phyloP scores from a whole-genome alignment of 352 stramenopile genomes.

The Phytophthora foliorum region DNA sequence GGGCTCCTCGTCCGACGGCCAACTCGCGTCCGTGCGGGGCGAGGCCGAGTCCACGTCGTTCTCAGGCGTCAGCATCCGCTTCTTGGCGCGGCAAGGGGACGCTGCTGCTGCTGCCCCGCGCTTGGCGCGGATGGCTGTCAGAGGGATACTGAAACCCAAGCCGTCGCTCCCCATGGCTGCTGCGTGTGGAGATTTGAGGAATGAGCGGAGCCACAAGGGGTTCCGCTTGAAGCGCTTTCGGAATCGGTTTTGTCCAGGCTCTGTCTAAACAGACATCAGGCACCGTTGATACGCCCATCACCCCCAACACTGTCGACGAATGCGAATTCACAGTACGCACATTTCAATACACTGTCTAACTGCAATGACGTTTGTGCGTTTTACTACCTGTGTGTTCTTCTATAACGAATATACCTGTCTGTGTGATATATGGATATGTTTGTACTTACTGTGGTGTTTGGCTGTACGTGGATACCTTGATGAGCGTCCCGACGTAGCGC shows the following conservation, averaged over 20 bases:
- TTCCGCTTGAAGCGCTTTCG: slow-evolving; percentile 20
- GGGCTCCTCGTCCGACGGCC: slow-evolving; percentile 54
- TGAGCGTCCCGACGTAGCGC: slow-evolving; percentile 23
- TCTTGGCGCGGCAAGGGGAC: slow-evolving; percentile 55
- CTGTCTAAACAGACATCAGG: slow-evolving; percentile 25
- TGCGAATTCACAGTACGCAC: slow-evolving; percentile 13
- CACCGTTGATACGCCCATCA: slow-evolving; percentile 21
- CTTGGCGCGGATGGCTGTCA: slow-evolving; percentile 30
- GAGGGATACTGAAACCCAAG: slow-evolving; percentile 45
- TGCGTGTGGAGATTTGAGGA: slow-evolving; percentile 26
- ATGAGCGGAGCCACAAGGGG: slow-evolving; percentile 9
- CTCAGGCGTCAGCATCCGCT: slow-evolving; percentile 48
- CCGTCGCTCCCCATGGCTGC: slow-evolving; percentile 16
- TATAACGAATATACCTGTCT: neutral
- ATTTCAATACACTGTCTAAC: neutral
- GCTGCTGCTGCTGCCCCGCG: slow-evolving; percentile 5
- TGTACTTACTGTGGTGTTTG: neutral
- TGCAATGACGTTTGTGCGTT: neutral
- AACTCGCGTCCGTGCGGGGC: slow-evolving; percentile 48
- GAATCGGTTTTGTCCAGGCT: slow-evolving; percentile 1
- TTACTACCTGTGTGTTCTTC: too few relatives aligned
- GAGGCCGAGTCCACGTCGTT: slow-evolving; percentile 44
- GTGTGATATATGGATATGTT: neutral
- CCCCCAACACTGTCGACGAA: slow-evolving; percentile 27
- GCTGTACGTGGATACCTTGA: neutral